A percentile compares a stretch with the other conserved stretches of the same genome.
Evolutionary conservation across 2,329 filamentous ascomycete species (phyloP).

Genomic region (Claviceps digitariae): DNA sequence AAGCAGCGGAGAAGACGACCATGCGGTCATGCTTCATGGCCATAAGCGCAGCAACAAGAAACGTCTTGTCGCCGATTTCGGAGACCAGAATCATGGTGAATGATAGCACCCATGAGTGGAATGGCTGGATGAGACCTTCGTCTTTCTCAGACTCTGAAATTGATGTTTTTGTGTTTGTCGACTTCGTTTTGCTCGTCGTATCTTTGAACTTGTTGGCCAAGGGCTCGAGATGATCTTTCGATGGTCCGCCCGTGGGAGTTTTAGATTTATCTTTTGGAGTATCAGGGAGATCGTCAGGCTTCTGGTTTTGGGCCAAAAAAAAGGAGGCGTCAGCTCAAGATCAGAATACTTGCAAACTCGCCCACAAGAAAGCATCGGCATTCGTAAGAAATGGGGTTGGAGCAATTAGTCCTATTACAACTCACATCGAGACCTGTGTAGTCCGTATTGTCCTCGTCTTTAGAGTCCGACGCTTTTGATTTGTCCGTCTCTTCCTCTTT

Average conservation of each 20-base stretch:
- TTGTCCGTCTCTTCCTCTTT: conserved; percentile 28
- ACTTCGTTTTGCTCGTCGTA: conserved; percentile 8
- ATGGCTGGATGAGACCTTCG: conserved; percentile 58
- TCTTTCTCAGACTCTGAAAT: conserved; percentile 22
- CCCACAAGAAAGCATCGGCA: not conserved
- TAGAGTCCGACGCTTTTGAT: conserved; percentile 28
- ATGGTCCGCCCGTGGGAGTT: conserved; percentile 46
- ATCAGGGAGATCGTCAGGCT: conserved; percentile 67
- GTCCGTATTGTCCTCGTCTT: conserved; percentile 21
- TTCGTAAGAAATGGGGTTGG: too few relatives aligned
- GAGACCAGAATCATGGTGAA: conserved; percentile 97
- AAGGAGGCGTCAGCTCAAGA: not conserved
- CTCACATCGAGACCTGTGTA: conserved; percentile 25
- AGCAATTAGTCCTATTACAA: too few relatives aligned
- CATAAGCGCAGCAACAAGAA: conserved; percentile 93
- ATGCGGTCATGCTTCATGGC: conserved; percentile 95
- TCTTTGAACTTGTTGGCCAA: conserved; percentile 9
- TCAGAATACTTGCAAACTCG: not conserved
- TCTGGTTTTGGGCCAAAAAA: conserved; percentile 37
- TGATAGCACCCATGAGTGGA: conserved; percentile 83
- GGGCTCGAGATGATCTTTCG: conserved; percentile 2
- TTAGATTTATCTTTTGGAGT: conserved; percentile 63
- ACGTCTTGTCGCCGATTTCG: conserved; percentile 96
- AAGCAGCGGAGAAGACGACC: conserved; percentile 90
- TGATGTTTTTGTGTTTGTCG: conserved; percentile 13